Evolutionary conservation across 78 protist species (phyloP).

Genomic region (Mastigamoeba balamuthi): DNA sequence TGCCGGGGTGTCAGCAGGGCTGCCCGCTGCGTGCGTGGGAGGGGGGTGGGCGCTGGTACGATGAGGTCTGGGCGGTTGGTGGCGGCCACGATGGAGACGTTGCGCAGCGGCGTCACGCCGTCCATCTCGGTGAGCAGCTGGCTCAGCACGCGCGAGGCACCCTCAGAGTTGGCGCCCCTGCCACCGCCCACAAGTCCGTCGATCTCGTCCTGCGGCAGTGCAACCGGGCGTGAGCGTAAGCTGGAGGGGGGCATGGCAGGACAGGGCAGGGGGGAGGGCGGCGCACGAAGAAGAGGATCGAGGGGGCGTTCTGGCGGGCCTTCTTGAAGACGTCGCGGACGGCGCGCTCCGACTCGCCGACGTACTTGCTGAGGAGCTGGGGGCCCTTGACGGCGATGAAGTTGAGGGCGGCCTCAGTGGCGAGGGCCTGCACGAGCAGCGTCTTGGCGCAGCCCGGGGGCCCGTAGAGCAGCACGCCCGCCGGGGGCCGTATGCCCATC

Average conservation of each 20-base stretch:
- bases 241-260: constrained; percentile 60
- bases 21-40: not conserved
- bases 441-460: constrained; percentile 97
- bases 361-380: constrained; percentile 76
- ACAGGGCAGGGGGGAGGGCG: not conserved
- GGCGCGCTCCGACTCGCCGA: constrained; percentile 85
- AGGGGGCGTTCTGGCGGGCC: constrained; percentile 75
- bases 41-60: not conserved
- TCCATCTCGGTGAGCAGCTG: constrained; percentile 91
- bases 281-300: constrained; percentile 58
- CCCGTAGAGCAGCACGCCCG: constrained; percentile 85
- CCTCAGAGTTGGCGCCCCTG: constrained; percentile 62
- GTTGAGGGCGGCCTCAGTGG: constrained; percentile 76
- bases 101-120: constrained; percentile 63
- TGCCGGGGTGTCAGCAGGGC: not conserved
- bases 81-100: constrained; percentile 85
- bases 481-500: constrained; percentile 87
- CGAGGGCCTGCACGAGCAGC: constrained; percentile 89
- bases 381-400: constrained; percentile 94
- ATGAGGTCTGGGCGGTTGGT: constrained; percentile 90
- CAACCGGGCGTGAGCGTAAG: not conserved
- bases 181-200: constrained; percentile 77
- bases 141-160: constrained; percentile 74
- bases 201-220: constrained; percentile 49
- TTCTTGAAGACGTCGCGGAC: constrained; percentile 68